Percentiles rank a stretch among this genome's conserved stretches.
Conservation (phyloP, 2,329 filamentous ascomycete genomes). For the Pseudocercospora fuligena region DNA sequence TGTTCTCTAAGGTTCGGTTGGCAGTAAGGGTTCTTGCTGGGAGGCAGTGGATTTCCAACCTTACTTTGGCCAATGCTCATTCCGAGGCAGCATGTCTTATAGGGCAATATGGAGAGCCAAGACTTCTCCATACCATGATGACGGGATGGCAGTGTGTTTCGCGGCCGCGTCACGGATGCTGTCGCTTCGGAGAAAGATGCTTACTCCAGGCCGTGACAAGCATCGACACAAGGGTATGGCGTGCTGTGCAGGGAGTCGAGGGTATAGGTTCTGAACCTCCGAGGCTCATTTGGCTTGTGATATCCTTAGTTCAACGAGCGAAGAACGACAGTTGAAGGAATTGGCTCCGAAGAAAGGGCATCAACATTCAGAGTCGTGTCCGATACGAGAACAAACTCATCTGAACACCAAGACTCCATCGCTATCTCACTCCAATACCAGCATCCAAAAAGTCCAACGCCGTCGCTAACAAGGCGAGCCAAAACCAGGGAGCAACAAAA, state of each 20-base stretch:
- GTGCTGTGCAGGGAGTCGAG: neutral
- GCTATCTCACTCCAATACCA: slow-evolving; percentile 2
- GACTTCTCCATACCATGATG: neutral
- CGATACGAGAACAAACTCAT: neutral
- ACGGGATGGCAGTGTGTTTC: neutral
- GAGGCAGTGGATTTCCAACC: neutral
- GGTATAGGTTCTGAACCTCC: neutral
- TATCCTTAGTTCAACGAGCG: neutral
- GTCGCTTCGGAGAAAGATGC: neutral
- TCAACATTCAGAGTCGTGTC: neutral
- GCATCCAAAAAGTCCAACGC: slow-evolving; percentile 9
- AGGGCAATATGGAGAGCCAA: neutral
- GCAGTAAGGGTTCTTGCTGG: neutral
- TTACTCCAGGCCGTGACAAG: neutral
- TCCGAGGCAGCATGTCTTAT: neutral
- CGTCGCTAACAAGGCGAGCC: slow-evolving; percentile 9
- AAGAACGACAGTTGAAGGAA: neutral
- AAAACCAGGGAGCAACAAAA: neutral
- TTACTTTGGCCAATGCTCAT: neutral
- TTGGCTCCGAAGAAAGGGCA: neutral
- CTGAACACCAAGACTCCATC: slow-evolving; percentile 4
- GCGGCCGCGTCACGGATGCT: neutral
- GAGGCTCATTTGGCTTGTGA: neutral
- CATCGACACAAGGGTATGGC: neutral
- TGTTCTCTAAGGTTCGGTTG: neutral